phyloP scores from a whole-genome alignment of 2,329 filamentous ascomycete species.

The Venturia asperata region DNA sequence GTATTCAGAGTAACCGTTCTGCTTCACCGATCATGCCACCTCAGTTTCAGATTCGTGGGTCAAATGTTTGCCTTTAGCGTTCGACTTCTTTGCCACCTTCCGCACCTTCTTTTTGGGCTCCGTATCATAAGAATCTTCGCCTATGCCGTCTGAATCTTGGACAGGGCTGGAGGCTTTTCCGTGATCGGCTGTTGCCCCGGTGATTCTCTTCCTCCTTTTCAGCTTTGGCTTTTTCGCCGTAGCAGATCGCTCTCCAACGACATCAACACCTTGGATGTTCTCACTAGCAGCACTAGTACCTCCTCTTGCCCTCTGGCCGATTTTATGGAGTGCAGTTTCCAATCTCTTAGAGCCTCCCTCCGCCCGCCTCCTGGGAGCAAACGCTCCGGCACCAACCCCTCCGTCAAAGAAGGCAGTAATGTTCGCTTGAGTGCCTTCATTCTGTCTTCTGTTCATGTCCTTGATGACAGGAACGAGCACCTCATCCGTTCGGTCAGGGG shows the following conservation, averaged over 20 bases:
- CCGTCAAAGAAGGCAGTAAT: slow-evolving; percentile 91
- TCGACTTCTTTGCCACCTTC: not conserved
- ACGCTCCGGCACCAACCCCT: slow-evolving; percentile 60
- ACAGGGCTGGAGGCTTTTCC: not conserved
- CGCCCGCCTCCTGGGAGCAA: slow-evolving; percentile 60
- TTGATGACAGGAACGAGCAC: slow-evolving; percentile 90
- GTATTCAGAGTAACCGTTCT: not conserved
- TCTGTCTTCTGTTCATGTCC: slow-evolving; percentile 84
- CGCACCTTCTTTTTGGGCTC: slow-evolving; percentile 10
- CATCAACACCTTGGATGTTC: not conserved
- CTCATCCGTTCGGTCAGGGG: slow-evolving; percentile 84
- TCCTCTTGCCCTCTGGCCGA: slow-evolving; percentile 35
- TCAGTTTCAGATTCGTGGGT: not conserved
- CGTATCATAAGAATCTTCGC: not conserved
- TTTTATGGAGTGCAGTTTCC: slow-evolving; percentile 63
- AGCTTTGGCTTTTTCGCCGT: not conserved
- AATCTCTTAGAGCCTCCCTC: slow-evolving; percentile 65
- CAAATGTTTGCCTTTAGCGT: not conserved
- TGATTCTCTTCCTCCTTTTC: not conserved
- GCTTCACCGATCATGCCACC: not conserved
- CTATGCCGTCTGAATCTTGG: not conserved
- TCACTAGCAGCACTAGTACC: not conserved
- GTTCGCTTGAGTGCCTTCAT: slow-evolving; percentile 90
- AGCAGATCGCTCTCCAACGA: not conserved
- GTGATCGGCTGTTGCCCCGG: not conserved